Conservation (phyloP, 1,284 basidiomycete genomes). For the Testicularia cyperi region DNA sequence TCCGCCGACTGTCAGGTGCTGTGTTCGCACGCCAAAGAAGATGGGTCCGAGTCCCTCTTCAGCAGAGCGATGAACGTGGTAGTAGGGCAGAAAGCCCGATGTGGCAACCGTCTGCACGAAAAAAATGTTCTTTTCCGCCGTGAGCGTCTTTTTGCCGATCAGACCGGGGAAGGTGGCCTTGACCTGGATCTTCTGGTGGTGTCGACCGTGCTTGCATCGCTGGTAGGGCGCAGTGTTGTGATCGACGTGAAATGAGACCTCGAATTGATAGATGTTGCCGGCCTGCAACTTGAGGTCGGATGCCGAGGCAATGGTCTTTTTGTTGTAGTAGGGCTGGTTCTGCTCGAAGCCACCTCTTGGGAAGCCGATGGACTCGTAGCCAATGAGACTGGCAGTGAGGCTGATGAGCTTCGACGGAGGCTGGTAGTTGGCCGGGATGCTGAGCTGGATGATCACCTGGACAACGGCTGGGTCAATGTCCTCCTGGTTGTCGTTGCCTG, state of each 20-base stretch:
- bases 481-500: conserved; percentile 19
- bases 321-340: conserved; percentile 38
- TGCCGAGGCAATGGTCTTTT: conserved; percentile 30
- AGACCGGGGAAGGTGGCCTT: conserved; percentile 40
- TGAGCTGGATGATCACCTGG: conserved; percentile 34
- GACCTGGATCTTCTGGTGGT: conserved; percentile 35
- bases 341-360: conserved; percentile 41
- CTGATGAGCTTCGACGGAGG: conserved; percentile 27
- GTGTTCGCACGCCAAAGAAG: conserved; percentile 26
- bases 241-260: conserved; percentile 31
- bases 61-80: conserved; percentile 31
- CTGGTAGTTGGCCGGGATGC: conserved; percentile 18
- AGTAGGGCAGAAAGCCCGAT: conserved; percentile 26
- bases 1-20: conserved; percentile 42
- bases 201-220: conserved; percentile 35
- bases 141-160: conserved; percentile 31
- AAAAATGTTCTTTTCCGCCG: conserved; percentile 36
- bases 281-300: conserved; percentile 30
- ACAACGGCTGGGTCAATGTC: conserved; percentile 27
- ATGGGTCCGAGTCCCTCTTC: conserved; percentile 34
- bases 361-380: conserved; percentile 38
- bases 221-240: conserved; percentile 41
- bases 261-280: conserved; percentile 35
- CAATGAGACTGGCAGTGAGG: conserved; percentile 24
- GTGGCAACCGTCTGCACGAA: conserved; percentile 26